Evolutionary conservation across 2,329 filamentous ascomycete genomes (phyloP).

Genomic region (Coleophoma cylindrospora): DNA sequence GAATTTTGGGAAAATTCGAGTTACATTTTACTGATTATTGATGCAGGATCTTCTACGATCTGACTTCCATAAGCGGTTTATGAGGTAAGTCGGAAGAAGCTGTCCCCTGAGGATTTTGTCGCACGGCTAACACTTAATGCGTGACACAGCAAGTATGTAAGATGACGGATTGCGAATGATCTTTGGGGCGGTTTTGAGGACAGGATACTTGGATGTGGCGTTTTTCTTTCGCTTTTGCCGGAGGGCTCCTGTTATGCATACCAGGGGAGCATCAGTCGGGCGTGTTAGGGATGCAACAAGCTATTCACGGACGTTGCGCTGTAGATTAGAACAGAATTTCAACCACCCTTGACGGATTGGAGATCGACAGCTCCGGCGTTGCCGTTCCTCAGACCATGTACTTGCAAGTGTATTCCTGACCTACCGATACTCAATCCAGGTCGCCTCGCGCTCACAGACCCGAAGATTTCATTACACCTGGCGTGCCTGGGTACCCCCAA

Average conservation of each 20-base stretch:
- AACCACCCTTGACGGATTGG: too few relatives aligned
- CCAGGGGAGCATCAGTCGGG: not conserved
- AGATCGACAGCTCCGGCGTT: too few relatives aligned
- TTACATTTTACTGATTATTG: constrained; percentile 1
- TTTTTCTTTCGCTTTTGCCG: not conserved
- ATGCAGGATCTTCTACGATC: constrained; percentile 77
- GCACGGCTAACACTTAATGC: constrained; percentile 9
- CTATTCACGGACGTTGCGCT: too few relatives aligned
- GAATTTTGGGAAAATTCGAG: constrained; percentile 3
- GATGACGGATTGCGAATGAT: constrained; percentile 15
- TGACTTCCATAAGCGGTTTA: constrained; percentile 97
- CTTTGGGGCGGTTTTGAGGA: not conserved
- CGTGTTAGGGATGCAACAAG: too few relatives aligned
- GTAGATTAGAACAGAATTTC: too few relatives aligned
- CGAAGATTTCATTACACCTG: too few relatives aligned
- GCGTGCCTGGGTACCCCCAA: too few relatives aligned
- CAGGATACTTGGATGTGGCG: constrained; percentile 2
- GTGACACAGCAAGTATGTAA: constrained; percentile 25
- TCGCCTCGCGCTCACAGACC: too few relatives aligned
- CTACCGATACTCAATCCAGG: too few relatives aligned
- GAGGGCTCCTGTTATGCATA: not conserved
- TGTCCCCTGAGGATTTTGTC: not conserved
- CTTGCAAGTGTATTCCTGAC: too few relatives aligned
- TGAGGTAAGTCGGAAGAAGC: constrained; percentile 43
- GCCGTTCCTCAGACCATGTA: too few relatives aligned